Percentiles rank a stretch among this genome's conserved stretches.
Conservation (phyloP, 2,329 filamentous ascomycete species). For the Diaporthe citri region DNA sequence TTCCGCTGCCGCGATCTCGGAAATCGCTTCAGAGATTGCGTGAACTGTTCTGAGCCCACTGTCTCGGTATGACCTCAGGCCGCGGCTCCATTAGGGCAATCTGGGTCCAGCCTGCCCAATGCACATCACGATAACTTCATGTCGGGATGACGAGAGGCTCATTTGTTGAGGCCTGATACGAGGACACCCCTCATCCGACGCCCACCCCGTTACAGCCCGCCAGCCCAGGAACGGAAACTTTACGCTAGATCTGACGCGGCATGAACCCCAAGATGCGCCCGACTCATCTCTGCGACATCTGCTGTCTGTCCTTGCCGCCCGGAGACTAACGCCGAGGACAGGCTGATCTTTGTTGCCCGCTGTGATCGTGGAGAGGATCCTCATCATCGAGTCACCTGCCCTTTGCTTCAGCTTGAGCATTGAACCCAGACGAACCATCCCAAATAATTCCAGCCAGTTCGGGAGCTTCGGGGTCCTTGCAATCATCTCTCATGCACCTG, state of each 20-base stretch:
- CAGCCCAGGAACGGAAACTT: slow-evolving; percentile 24
- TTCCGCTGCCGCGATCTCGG: slow-evolving; percentile 7
- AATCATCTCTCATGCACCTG: slow-evolving; percentile 5
- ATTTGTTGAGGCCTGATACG: neutral
- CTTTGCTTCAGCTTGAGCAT: neutral
- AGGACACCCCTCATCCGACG: neutral
- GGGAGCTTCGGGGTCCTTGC: neutral
- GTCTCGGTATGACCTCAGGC: neutral
- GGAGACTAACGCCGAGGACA: neutral
- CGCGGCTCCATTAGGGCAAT: neutral
- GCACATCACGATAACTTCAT: neutral
- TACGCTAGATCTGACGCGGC: slow-evolving; percentile 24
- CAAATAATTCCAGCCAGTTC: neutral
- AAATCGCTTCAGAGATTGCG: slow-evolving; percentile 24
- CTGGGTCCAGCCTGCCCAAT: neutral
- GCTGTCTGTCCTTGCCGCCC: slow-evolving; percentile 23
- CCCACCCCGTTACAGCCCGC: neutral
- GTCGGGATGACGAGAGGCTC: slow-evolving; percentile 4
- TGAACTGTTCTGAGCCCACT: neutral
- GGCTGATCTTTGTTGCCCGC: neutral
- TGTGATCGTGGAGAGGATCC: neutral
- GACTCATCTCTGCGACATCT: slow-evolving; percentile 31
- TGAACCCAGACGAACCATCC: neutral
- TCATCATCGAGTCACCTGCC: neutral
- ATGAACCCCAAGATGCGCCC: slow-evolving; percentile 31